phyloP scores from a whole-genome alignment of 2,329 filamentous ascomycete species.

The Cytospora piceicola region DNA sequence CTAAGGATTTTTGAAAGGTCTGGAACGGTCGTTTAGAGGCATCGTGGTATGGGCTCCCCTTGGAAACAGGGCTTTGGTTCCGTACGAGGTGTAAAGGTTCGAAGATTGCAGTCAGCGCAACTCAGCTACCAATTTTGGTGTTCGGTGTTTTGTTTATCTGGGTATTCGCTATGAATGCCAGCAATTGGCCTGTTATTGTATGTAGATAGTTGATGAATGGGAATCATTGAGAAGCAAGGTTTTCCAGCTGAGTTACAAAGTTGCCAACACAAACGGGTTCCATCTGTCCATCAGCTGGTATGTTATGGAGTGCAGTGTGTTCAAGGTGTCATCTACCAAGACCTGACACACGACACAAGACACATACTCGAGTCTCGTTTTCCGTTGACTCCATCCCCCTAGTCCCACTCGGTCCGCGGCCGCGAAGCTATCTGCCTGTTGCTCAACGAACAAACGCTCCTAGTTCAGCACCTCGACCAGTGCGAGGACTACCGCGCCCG shows the following conservation, averaged over 20 bases:
- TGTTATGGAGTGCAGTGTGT: neutral
- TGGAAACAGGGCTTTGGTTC: neutral
- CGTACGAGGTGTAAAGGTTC: neutral
- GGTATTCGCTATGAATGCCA: neutral
- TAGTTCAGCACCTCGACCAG: slow-evolving; percentile 41
- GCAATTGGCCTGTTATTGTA: neutral
- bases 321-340: slow-evolving; percentile 5
- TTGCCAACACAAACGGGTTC: too few relatives aligned
- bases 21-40: neutral
- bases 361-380: neutral
- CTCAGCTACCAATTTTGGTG: neutral
- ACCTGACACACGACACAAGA: neutral
- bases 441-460: slow-evolving; percentile 38
- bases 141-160: neutral
- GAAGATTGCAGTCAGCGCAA: neutral
- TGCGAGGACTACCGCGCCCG: slow-evolving; percentile 35
- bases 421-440: slow-evolving; percentile 28
- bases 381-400: neutral
- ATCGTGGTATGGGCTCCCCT: neutral
- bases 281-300: neutral
- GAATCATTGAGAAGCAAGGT: neutral
- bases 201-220: neutral
- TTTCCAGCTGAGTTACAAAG: neutral
- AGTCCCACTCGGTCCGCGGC: neutral
- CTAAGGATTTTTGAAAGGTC: neutral